phyloP scores from a whole-genome alignment of 169 alveolate species.

The Cryptosporidium bovis region DNA sequence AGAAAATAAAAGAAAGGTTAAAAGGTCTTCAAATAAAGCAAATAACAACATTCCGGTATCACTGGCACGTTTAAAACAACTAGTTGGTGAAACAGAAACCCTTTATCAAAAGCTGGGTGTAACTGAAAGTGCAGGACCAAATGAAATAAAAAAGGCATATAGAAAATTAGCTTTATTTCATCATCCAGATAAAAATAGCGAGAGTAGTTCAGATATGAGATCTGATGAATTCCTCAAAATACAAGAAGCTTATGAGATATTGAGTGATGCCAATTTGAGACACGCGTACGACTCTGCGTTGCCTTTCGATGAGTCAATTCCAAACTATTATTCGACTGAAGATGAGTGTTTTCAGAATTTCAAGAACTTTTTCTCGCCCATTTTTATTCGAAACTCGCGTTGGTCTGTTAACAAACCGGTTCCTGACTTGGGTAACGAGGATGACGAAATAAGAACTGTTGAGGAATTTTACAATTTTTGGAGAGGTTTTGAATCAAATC shows the following conservation, averaged over 20 bases:
- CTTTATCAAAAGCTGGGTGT: conserved; percentile 80
- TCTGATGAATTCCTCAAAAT: conserved; percentile 83
- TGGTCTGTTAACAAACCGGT: conserved; percentile 93
- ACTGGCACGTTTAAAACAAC: conserved; percentile 27
- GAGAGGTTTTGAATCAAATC: conserved; percentile 89
- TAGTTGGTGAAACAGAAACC: conserved; percentile 36
- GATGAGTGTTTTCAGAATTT: conserved; percentile 82
- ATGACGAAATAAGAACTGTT: conserved; percentile 86
- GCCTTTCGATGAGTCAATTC: conserved; percentile 93
- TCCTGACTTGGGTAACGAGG: conserved; percentile 90
- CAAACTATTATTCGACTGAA: conserved; percentile 82
- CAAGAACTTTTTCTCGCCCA: conserved; percentile 82
- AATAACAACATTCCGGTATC: conserved; percentile 4
- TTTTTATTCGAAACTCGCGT: conserved; percentile 83
- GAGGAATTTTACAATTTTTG: conserved; percentile 91
- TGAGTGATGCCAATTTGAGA: conserved; percentile 88
- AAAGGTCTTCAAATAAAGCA: conserved; percentile 3
- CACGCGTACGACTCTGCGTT: conserved; percentile 91
- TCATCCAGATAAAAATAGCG: conserved; percentile 84
- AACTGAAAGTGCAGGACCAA: conserved; percentile 73
- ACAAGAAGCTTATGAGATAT: conserved; percentile 92
- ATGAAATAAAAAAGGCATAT: conserved; percentile 82
- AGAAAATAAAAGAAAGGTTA: neutral
- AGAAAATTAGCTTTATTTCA: conserved; percentile 76
- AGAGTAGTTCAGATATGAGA: conserved; percentile 17